Conservation (phyloP, 768 basidiomycete species). For the Agrocybe chaxingu region DNA sequence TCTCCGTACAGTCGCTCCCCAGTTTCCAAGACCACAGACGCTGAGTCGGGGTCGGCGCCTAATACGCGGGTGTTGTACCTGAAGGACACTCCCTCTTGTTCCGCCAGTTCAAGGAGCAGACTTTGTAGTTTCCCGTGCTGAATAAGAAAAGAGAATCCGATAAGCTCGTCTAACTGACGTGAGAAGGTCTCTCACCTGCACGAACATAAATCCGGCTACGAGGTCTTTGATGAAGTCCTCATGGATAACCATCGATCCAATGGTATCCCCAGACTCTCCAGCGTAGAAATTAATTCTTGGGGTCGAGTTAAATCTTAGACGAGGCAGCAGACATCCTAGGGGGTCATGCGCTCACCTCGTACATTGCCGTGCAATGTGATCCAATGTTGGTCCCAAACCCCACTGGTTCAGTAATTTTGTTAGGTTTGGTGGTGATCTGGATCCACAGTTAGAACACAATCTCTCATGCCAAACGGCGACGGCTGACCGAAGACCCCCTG, state of each 20-base stretch:
- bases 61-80: slow-evolving; percentile 36
- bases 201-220: slow-evolving; percentile 38
- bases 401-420: slow-evolving; percentile 53
- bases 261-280: slow-evolving; percentile 41
- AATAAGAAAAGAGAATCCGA: neutral
- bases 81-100: slow-evolving; percentile 44
- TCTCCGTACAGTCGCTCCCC: slow-evolving; percentile 46
- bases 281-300: slow-evolving; percentile 8
- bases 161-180: neutral
- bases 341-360: slow-evolving; percentile 19
- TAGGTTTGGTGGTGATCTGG: slow-evolving; percentile 52
- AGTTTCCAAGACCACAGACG: slow-evolving; percentile 34
- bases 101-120: slow-evolving; percentile 44
- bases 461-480: neutral
- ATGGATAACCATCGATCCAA: slow-evolving; percentile 46
- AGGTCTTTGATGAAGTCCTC: slow-evolving; percentile 21
- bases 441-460: slow-evolving; percentile 1
- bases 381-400: slow-evolving; percentile 46
- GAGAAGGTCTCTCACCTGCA: slow-evolving; percentile 29
- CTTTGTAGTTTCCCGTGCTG: slow-evolving; percentile 53
- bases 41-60: slow-evolving; percentile 25
- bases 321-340: neutral
- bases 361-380: slow-evolving; percentile 32
- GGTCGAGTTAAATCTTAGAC: neutral
- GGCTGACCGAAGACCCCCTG: slow-evolving; percentile 38